These are phyloP conservation scores for Malus sieversii DNA, from an alignment of 306 rosid genomes.

Conservation along the genomic window DNA sequence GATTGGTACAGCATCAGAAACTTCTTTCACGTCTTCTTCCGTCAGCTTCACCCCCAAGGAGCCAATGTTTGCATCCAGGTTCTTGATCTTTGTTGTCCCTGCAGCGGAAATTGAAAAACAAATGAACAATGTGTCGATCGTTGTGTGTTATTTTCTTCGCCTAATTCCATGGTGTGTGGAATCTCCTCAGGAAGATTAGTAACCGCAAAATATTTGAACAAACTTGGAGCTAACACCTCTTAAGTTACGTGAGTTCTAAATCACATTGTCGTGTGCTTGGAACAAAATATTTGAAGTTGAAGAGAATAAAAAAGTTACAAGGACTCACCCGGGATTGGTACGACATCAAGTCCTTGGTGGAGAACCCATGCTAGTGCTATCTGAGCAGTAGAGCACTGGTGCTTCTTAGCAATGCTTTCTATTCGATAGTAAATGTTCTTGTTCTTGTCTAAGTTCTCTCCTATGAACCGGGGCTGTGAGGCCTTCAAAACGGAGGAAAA, in stretches of 20 bases:
- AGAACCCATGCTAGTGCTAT: constrained; percentile 66
- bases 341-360: constrained; percentile 50
- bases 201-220: too few species aligned
- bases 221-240: too few species aligned
- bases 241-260: too few species aligned
- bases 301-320: neutral
- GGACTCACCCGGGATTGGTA: constrained; percentile 37
- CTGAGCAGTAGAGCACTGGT: constrained; percentile 51
- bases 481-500: constrained; percentile 9
- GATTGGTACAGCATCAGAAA: constrained; percentile 52
- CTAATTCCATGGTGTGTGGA: too few species aligned
- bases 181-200: too few species aligned
- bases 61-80: constrained; percentile 53
- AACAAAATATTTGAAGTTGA: neutral
- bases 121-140: too few species aligned
- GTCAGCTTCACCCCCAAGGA: constrained; percentile 51
- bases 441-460: constrained; percentile 37
- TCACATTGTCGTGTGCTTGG: too few species aligned
- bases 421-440: constrained; percentile 33
- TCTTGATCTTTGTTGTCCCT: constrained; percentile 57
- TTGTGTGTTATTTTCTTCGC: too few species aligned
- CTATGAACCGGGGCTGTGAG: constrained; percentile 32
- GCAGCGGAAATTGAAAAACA: neutral
- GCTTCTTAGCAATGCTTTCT: constrained; percentile 40
- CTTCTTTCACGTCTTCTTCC: constrained; percentile 42